Percentiles rank a stretch among this genome's conserved stretches.
Conservation (phyloP, 1,284 basidiomycete species). For the Pisolithus thermaeus region DNA sequence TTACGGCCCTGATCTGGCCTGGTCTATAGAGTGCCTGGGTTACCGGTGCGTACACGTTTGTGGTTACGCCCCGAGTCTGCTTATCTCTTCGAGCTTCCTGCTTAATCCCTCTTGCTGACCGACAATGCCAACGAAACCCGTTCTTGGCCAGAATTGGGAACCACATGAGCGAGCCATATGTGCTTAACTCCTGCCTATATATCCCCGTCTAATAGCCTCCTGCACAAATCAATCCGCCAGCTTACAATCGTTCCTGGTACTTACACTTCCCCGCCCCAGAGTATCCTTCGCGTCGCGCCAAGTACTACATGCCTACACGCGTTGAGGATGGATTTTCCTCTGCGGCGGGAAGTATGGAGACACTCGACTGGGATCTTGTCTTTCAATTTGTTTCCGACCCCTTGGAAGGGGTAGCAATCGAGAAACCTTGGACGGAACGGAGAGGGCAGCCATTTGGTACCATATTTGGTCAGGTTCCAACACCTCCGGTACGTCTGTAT, state of each 20-base stretch:
- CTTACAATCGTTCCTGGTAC: background rate
- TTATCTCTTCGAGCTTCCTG: background rate
- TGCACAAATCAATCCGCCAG: background rate
- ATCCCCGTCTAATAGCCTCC: background rate
- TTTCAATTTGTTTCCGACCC: conserved; percentile 59
- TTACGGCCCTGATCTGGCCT: no score
- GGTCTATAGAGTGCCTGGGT: background rate
- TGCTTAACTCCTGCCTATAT: background rate
- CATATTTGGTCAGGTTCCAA: conserved; percentile 47
- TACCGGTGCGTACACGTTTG: background rate
- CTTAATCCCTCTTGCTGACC: background rate
- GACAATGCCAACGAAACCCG: background rate
- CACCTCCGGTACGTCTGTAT: conserved; percentile 52
- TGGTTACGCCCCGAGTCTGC: background rate
- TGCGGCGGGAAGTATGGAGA: conserved; percentile 34
- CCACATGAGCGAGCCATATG: no score
- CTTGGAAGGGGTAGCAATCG: conserved; percentile 33
- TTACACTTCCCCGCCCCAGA: background rate
- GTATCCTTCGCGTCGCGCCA: background rate
- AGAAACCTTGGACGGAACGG: conserved; percentile 30
- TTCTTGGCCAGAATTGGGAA: background rate
- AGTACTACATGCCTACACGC: background rate
- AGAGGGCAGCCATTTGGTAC: no score
- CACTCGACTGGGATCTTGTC: conserved; percentile 54
- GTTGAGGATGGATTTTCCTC: no score